A percentile compares a stretch with the other conserved stretches of the same genome.
phyloP scores from a whole-genome alignment of 148 eudicot species.

The Chenopodium berlandieri region DNA sequence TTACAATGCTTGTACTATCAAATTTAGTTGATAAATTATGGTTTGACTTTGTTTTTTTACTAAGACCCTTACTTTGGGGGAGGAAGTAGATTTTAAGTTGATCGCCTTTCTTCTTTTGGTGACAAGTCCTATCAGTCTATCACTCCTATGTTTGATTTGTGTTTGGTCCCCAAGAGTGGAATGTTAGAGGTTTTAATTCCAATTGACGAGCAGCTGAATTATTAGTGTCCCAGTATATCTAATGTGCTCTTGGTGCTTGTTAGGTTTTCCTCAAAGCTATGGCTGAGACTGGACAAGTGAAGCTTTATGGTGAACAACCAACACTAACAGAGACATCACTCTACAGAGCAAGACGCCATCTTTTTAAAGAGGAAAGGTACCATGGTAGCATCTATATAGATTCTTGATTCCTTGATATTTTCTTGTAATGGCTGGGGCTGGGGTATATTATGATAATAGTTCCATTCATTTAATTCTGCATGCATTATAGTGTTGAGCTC shows the following conservation, averaged over 20 bases:
- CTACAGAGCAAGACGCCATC: slow-evolving; percentile 89
- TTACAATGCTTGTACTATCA: not conserved
- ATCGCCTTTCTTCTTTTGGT: not conserved
- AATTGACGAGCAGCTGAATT: not conserved
- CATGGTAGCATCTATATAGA: not conserved
- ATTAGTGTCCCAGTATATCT: not conserved
- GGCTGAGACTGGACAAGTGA: slow-evolving; percentile 98
- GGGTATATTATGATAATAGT: not conserved
- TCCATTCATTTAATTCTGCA: not conserved
- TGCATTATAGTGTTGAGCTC: not conserved
- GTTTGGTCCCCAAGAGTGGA: not conserved
- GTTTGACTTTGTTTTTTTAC: not conserved
- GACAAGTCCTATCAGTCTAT: not conserved
- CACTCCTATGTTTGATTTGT: not conserved
- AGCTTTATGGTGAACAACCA: slow-evolving; percentile 89
- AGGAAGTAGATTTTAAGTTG: not conserved
- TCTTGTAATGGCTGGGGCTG: not conserved
- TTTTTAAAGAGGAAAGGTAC: slow-evolving; percentile 95
- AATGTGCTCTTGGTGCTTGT: slow-evolving; percentile 7
- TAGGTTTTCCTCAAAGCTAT: slow-evolving; percentile 99
- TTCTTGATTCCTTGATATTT: slow-evolving; percentile 3
- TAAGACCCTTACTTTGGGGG: not conserved
- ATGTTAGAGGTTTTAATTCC: not conserved
- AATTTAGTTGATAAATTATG: not conserved
- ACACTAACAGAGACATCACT: slow-evolving; percentile 87